Base-by-base conservation (phyloP, 2,329 filamentous ascomycete genomes). In the Tolypocladium tundrense region DNA sequence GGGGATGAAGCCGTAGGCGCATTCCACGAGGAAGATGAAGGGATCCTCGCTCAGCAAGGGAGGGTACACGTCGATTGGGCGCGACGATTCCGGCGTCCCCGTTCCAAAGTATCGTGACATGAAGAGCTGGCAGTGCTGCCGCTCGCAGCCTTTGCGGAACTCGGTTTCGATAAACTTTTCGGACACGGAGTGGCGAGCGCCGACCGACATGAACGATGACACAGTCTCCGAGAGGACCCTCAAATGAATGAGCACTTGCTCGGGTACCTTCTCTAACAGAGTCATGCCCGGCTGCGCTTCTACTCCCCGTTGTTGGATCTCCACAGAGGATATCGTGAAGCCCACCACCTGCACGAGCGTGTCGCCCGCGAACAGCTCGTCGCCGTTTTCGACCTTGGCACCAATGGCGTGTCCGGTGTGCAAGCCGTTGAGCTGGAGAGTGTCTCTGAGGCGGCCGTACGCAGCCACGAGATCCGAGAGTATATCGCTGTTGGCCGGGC, bases 231-330 rank as follows among this genome's bases (percentile, higher is more conserved):
- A 87, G 31, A 97, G 77, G 35, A 97, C 87, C 54, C 92, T 88
- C 35, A 99, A 79, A 69, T 97, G 91, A 1, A 90, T 94, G 60
- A 99, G 76, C 1, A 84, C 82, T 69, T 96, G 86, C 58, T 93
- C 88, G 0, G 94, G 87, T 55, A 97, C 88, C 66, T 87, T 91
- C 63, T 93, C 88, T 24, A 97, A 73, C 52, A 97, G 75, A 6
- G 88, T 93, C 70, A 85, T 80, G 57, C 89, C 87, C 53, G 83
- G 81, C 62, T 88, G 83, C 27, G 86, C 85, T 64, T 90, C 88
- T 4, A 91, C 79, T 8, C 94, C 94, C 65, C 94, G 88, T 70
- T 97, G 91, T 62, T 92, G 87, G 63, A 97, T 96, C 73, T 99
- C 94, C 4, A 90, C 86, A 0, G 91, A 86, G 10, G 91, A 87